phyloP scores from a whole-genome alignment of 1,139 yeast species.

The Kazachstania sp. region DNA sequence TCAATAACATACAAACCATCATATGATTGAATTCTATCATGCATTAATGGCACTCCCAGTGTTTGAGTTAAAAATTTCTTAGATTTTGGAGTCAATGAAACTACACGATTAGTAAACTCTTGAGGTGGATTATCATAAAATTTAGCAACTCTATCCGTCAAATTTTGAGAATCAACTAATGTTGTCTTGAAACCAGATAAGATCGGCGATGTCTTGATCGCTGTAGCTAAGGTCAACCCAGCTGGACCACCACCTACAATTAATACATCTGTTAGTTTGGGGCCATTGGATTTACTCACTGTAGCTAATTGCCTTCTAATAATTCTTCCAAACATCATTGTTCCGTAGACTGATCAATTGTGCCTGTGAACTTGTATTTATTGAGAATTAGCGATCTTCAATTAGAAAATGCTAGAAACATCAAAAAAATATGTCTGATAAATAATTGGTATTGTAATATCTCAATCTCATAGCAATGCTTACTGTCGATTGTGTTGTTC shows the following conservation, averaged over 20 bases:
- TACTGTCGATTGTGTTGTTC: no score
- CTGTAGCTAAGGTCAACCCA: conserved; percentile 79
- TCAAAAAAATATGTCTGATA: no score
- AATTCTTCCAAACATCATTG: not conserved
- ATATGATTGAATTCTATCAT: conserved; percentile 67
- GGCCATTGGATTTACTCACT: conserved; percentile 2
- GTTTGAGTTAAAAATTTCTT: conserved; percentile 55
- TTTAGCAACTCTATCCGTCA: conserved; percentile 41
- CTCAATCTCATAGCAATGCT: no score
- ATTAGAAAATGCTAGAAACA: no score
- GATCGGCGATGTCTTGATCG: conserved; percentile 55
- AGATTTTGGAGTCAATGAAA: conserved; percentile 77
- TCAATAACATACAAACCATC: conserved; percentile 83
- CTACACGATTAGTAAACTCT: conserved; percentile 67
- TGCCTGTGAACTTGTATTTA: no score
- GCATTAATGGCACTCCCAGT: conserved; percentile 70
- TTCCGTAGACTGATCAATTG: not conserved
- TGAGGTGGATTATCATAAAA: conserved; percentile 50
- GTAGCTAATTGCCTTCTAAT: conserved; percentile 7
- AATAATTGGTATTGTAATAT: no score
- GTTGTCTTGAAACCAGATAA: conserved; percentile 55
- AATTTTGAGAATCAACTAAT: conserved; percentile 62
- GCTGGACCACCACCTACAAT: conserved; percentile 99
- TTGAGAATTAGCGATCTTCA: no score
- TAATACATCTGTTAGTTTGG: conserved; percentile 49